Evolutionary conservation across 257 asterid genomes (phyloP).

Genomic region (Euphrasia confusa): DNA sequence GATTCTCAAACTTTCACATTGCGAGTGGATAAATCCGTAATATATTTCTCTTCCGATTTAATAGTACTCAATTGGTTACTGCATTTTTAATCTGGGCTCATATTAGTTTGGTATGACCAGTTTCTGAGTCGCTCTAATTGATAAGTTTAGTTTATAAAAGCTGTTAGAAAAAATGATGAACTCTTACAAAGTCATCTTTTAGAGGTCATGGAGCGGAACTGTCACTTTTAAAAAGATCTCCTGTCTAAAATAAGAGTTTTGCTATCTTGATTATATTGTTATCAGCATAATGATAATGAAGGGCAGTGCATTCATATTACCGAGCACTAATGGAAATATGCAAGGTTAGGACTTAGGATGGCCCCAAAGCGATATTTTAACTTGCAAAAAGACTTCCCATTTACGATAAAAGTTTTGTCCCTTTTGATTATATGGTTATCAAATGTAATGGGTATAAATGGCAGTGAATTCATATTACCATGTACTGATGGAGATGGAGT

Average conservation of each 20-base stretch:
- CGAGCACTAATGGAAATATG: not conserved
- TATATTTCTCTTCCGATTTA: not conserved
- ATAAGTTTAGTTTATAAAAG: not conserved
- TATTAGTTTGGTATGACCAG: not conserved
- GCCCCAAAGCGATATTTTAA: not conserved
- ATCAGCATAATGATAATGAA: not conserved
- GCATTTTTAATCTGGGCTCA: not conserved
- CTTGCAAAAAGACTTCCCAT: not conserved
- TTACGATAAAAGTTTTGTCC: not conserved
- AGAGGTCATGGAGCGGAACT: not conserved
- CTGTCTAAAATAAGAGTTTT: too few relatives aligned
- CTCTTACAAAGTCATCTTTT: not conserved
- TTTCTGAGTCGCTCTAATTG: not conserved
- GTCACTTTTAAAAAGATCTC: not conserved
- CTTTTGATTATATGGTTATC: not conserved
- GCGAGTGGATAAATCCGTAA: conserved; percentile 1
- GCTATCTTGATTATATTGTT: not conserved
- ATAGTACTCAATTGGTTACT: not conserved
- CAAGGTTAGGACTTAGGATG: not conserved
- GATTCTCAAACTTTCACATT: conserved; percentile 6
- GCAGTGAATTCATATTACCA: not conserved
- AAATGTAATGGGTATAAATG: not conserved
- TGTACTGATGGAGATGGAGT: not conserved
- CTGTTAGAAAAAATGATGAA: not conserved
- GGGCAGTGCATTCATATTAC: conserved; percentile 8